Evolutionary conservation across 306 rosid genomes (phyloP).

Genomic region (Cicer chorassanicum): DNA sequence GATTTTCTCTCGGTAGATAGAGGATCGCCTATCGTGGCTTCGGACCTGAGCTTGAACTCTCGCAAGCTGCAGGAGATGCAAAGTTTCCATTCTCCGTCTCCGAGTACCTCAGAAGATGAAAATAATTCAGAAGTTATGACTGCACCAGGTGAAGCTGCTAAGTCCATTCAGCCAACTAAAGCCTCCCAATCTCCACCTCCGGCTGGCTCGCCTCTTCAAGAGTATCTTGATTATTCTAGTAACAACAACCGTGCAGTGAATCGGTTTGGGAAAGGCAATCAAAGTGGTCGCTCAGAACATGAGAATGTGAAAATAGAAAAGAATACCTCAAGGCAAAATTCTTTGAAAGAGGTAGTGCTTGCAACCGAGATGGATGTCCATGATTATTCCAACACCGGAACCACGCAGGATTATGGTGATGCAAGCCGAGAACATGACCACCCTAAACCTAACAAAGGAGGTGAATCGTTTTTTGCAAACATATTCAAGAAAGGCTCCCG

Average conservation of each 20-base stretch:
- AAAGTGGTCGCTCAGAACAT: constrained; percentile 76
- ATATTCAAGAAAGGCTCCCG: constrained; percentile 84
- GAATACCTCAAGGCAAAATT: constrained; percentile 69
- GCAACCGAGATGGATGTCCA: constrained; percentile 92
- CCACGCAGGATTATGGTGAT: constrained; percentile 79
- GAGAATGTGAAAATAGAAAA: constrained; percentile 72
- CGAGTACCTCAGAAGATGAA: constrained; percentile 76
- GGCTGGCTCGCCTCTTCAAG: constrained; percentile 80
- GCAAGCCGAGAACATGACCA: constrained; percentile 68
- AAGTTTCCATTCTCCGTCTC: constrained; percentile 76
- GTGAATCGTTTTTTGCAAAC: constrained; percentile 77
- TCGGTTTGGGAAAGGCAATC: constrained; percentile 75
- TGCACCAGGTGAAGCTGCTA: constrained; percentile 53
- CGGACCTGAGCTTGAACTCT: constrained; percentile 54
- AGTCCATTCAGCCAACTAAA: constrained; percentile 54
- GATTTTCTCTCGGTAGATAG: constrained; percentile 85
- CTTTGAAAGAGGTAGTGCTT: constrained; percentile 75
- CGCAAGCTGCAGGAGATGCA: constrained; percentile 72
- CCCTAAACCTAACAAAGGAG: constrained; percentile 64
- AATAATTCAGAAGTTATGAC: constrained; percentile 61
- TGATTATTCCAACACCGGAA: constrained; percentile 73
- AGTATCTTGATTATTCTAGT: constrained; percentile 67
- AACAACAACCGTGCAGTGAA: constrained; percentile 59
- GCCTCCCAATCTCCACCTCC: constrained; percentile 62
- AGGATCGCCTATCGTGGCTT: constrained; percentile 59